Evolutionary conservation across 1,139 yeast species (phyloP), one percentile per base, ranked within the genome.

Genomic region (Geotrichum histeridarum): DNA sequence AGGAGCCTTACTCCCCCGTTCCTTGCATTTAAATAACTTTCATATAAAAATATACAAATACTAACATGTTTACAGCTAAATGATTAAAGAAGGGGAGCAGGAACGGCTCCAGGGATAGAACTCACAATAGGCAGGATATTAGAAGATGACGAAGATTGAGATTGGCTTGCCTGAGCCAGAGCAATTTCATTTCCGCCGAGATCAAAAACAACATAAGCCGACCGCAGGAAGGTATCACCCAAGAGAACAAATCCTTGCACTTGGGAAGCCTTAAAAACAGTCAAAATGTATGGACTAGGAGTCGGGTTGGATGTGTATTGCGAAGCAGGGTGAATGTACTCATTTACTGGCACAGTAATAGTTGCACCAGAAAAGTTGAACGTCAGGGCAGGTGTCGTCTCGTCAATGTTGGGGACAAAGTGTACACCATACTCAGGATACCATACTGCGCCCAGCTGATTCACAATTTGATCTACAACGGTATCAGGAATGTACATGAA

Each of bases 1-100:
- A 81, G 60, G 81, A 75, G 51, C 77, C 78, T 4, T 81, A 81
- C 15, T 11, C 30, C 12, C 44, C 44, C n/a, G n/a, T n/a, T n/a
- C n/a, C n/a, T n/a, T n/a, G n/a, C n/a, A 17, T 17, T 37, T 14
- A 37, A 37, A n/a, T 17, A 37, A 8, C 14, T 8, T 37, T 37
- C 14, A n/a, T 37, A 12, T 12, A 33, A 33, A 33, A 33, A 12
- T 9, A 33, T 9, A 33, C 8, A 35, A 36, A 22, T 8, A 11
- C 32, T n/a, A n/a, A n/a, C n/a, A n/a, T n/a, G n/a, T n/a, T n/a
- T n/a, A n/a, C n/a, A n/a, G n/a, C n/a, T n/a, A 12, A 17, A 31
- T n/a, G 22, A 33, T 4, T 31, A 22, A 2, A 31, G 27, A 7
- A n/a, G n/a, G n/a, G 58, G 59, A 9, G 65, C 64, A n/a, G 56